Evolutionary conservation across 805 yeast species (phyloP), one percentile per base, ranked within the genome.

Genomic region (Teunomyces tritomae): DNA sequence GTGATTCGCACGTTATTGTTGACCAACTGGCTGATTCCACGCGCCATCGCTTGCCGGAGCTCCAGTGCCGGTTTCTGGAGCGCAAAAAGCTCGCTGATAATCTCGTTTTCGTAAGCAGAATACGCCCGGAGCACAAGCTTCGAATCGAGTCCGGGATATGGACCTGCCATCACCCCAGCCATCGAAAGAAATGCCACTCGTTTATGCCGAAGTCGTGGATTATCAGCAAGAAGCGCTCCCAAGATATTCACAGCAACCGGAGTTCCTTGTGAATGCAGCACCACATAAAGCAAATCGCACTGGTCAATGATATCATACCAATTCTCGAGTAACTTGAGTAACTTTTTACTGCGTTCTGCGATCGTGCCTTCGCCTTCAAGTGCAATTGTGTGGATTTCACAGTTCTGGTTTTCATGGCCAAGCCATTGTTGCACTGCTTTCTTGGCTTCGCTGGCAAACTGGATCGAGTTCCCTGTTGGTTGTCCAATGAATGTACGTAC

Each of bases 311-410:
- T 47, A 9, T 52, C 58, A 9, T 44, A 45, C 78, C 78, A 73
- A 48, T 70, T 72, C 9, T 52, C 48, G 8, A 73, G 52, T 7
- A 73, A 48, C 37, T 53, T 47, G 11, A 57, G 43, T 32, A 66
- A 56, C 34, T 57, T 52, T 7, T 57, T 56, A 4, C 61, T 67
- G 36, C 76, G 49, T 9, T 64, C 64, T 6, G 54, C 52, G 13
- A 68, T 60, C 26, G 57, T 60, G 4, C 77, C 77, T 44, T 64
- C 65, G 1, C 78, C 76, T 43, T 73, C 78, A 8, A 73, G 56
- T 5, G 75, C 68, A 30, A 73, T 70, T 0, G 73, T 62, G 35
- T 65, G 63, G 8, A 72, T 63, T 10, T 63, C 64, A 45, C 47
- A 45, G 14, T 51, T 48, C 37, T 53, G 54, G 43, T 52, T 30